Conservation (phyloP, 345 rosid species). For the Garcia nutans region DNA sequence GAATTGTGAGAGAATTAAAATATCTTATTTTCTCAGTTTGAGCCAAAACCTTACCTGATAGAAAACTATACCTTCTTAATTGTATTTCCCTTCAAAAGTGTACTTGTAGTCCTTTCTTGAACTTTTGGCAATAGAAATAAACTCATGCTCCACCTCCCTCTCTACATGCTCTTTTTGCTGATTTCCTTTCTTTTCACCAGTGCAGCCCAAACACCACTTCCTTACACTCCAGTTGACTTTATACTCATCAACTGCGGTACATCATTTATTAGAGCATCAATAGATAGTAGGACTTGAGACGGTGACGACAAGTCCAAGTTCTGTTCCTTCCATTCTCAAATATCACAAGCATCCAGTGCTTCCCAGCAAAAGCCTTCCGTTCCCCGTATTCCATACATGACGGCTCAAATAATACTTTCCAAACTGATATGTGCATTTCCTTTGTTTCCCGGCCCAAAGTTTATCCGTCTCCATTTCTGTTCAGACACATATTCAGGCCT, state of each 20-base stretch:
- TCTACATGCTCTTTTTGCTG: too few species aligned
- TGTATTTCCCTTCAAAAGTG: too few species aligned
- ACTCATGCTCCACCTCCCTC: too few species aligned
- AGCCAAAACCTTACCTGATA: too few species aligned
- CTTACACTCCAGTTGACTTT: too few species aligned
- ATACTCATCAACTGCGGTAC: neutral
- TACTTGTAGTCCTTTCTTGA: too few species aligned
- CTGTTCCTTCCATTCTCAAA: neutral
- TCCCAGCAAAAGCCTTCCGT: neutral
- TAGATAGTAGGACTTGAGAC: neutral
- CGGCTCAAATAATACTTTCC: neutral
- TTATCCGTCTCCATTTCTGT: constrained; percentile 16
- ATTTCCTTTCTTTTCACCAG: too few species aligned
- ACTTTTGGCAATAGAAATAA: too few species aligned
- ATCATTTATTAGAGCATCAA: neutral
- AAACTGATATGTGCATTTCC: neutral
- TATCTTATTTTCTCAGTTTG: too few species aligned
- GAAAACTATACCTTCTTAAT: too few species aligned
- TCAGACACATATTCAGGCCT: neutral
- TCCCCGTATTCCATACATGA: neutral
- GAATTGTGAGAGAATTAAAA: neutral
- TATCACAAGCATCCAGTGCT: neutral
- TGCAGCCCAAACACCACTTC: too few species aligned
- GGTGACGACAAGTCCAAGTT: neutral
- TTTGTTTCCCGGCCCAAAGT: neutral